Conservation (phyloP, 331 rosid genomes). For the Quercus phellos region DNA sequence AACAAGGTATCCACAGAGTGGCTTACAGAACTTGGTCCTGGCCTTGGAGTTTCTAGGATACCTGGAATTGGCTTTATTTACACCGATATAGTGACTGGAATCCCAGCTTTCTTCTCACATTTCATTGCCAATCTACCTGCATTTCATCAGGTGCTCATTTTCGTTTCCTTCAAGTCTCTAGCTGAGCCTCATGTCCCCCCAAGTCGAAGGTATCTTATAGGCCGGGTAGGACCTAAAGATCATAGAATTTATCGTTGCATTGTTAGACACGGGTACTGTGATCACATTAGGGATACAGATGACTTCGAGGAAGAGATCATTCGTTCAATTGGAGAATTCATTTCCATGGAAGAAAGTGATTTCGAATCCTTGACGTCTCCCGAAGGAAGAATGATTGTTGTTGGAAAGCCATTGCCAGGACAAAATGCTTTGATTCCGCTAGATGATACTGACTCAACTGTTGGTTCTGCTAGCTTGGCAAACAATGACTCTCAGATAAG, state of each 20-base stretch:
- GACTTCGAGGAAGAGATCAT: conserved; percentile 75
- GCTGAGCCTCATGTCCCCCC: conserved; percentile 57
- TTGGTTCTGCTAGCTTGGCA: background rate
- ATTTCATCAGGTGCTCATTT: conserved; percentile 69
- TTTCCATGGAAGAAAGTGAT: conserved; percentile 52
- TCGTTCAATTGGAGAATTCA: conserved; percentile 69
- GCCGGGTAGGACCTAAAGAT: conserved; percentile 60
- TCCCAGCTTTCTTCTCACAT: conserved; percentile 86
- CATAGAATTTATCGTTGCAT: conserved; percentile 68
- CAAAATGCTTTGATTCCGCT: conserved; percentile 58
- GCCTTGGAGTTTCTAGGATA: conserved; percentile 68
- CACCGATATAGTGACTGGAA: conserved; percentile 64
- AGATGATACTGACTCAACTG: conserved; percentile 19
- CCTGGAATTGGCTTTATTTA: conserved; percentile 83
- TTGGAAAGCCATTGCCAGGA: conserved; percentile 46
- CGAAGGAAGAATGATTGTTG: conserved; percentile 56
- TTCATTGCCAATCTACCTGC: conserved; percentile 80
- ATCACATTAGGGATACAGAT: conserved; percentile 47
- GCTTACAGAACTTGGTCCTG: conserved; percentile 58
- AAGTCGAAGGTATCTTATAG: conserved; percentile 63
- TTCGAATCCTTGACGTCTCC: conserved; percentile 38
- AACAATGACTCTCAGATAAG: conserved; percentile 37
- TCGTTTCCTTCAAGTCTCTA: conserved; percentile 72
- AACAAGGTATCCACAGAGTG: conserved; percentile 78
- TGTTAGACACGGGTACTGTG: conserved; percentile 71